A percentile compares a stretch with the other conserved stretches of the same genome.
Conservation (phyloP, 1,284 basidiomycete species). For the Cutaneotrichosporon sp. region DNA sequence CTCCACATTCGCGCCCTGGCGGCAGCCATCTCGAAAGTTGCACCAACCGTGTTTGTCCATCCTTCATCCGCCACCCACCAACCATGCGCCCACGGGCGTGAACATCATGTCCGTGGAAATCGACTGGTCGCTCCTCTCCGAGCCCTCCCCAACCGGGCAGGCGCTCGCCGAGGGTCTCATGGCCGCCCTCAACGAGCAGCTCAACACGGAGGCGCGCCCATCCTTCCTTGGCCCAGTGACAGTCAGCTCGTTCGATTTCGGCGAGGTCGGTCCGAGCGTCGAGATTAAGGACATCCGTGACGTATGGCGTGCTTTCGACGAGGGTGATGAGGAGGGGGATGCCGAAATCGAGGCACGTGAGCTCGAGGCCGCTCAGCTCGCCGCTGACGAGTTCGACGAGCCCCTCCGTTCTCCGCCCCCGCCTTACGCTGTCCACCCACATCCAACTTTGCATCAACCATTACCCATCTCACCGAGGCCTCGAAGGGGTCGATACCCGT, state of each 20-base stretch:
- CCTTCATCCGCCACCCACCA: background rate
- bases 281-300: conserved; percentile 89
- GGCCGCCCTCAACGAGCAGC: conserved; percentile 74
- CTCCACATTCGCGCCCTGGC: conserved; percentile 1
- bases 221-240: conserved; percentile 91
- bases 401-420: conserved; percentile 3
- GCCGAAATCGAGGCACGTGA: conserved; percentile 28
- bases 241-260: conserved; percentile 83
- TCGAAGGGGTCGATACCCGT: background rate
- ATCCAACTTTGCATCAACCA: background rate
- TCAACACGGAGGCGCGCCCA: conserved; percentile 68
- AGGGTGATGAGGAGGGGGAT: conserved; percentile 70
- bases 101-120: conserved; percentile 58
- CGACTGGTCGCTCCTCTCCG: conserved; percentile 57
- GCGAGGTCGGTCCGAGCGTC: conserved; percentile 74
- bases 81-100: conserved; percentile 5
- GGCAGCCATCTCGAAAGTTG: background rate
- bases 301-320: conserved; percentile 85
- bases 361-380: conserved; percentile 1
- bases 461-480: background rate
- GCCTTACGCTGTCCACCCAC: background rate
- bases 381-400: conserved; percentile 3
- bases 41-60: background rate
- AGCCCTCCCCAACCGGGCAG: conserved; percentile 37
- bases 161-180: conserved; percentile 71